Base-by-base conservation (phyloP, 2,329 filamentous ascomycete species). In the Fusarium austroafricanum region DNA sequence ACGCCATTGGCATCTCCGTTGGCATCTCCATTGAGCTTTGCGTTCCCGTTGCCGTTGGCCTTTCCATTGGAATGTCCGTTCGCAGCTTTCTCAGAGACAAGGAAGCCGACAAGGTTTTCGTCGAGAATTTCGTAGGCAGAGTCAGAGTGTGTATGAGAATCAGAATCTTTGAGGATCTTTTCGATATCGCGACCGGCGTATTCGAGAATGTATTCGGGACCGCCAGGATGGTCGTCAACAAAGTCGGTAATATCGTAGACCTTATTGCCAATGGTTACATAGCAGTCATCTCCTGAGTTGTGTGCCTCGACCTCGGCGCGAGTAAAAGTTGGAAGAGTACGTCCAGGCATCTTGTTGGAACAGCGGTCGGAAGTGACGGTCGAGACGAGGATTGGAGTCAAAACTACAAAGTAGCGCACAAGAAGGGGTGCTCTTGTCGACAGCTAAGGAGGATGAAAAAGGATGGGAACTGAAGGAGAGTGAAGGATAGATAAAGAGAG, bases 211-310 rank as follows among this genome's bases (percentile, higher is more conserved):
- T 98, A 83, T 66, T 97, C 92, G 73, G 89, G 88, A 60, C 96
- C 96, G 71, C 96, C 96, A 23, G 96, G 96, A 78, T 99, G 96
- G 71, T 94, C 90, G 52, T 94, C 89, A 64, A 97, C 80, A 76
- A 99, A 99, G 56, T 92, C 89, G 61, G 96, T 97, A 68, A 99
- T 87, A 83, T 99, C 95, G 85, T 94, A 99, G 72, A 99, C 95
- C 73, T 95, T 96, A 60, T 87, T 86, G 66, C 93, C 94, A 55
- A 97, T 85, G 5, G 92, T 96, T 72, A 99, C 94, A 84, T 94
- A 99, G 84, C 95, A 98, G 47, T 93, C 97, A 76, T 93, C 88
- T 49, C 83, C 82, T 45, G 88, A 90, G 78, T 92, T 95, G 80
- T 97, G 94, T 72, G 89, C 83, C 79, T 90, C 89, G 75, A 99